These are phyloP conservation scores for Juglanconis sp. DNA, from an alignment of 2,329 filamentous ascomycete genomes.

Conservation along the genomic window DNA sequence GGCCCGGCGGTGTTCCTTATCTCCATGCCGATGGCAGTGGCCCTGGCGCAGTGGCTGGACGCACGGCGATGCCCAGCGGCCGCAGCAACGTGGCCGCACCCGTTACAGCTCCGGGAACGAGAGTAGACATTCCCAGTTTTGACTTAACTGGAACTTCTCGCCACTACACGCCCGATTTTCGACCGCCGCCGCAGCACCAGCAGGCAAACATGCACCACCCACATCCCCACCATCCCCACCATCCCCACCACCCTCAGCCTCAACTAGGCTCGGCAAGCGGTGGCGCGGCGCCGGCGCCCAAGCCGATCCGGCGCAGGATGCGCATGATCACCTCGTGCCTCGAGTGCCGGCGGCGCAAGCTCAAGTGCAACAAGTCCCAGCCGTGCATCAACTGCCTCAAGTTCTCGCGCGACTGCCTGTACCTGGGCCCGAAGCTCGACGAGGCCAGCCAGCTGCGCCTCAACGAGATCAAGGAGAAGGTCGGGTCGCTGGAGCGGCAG, in stretches of 20 bases:
- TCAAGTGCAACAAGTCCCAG: constrained; percentile 72
- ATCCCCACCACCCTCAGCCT: background rate
- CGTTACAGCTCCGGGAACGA: background rate
- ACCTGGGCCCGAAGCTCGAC: constrained; percentile 66
- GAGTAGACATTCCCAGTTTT: background rate
- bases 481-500: constrained; percentile 66
- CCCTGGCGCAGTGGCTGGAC: background rate
- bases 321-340: constrained; percentile 67
- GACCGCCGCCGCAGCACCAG: constrained; percentile 1
- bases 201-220: constrained; percentile 1
- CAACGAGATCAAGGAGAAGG: constrained; percentile 76
- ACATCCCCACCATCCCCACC: constrained; percentile 7
- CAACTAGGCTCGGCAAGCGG: background rate
- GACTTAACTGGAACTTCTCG: background rate
- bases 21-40: background rate
- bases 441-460: constrained; percentile 66
- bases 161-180: background rate
- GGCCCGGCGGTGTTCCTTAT: background rate
- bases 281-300: constrained; percentile 21
- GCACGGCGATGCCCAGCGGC: background rate
- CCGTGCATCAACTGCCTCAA: constrained; percentile 67
- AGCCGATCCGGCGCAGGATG: constrained; percentile 56
- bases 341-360: constrained; percentile 70
- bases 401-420: constrained; percentile 54
- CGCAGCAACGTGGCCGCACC: background rate